Conservation (phyloP, 148 eudicot genomes). For the Vaccinium myrtillus region DNA sequence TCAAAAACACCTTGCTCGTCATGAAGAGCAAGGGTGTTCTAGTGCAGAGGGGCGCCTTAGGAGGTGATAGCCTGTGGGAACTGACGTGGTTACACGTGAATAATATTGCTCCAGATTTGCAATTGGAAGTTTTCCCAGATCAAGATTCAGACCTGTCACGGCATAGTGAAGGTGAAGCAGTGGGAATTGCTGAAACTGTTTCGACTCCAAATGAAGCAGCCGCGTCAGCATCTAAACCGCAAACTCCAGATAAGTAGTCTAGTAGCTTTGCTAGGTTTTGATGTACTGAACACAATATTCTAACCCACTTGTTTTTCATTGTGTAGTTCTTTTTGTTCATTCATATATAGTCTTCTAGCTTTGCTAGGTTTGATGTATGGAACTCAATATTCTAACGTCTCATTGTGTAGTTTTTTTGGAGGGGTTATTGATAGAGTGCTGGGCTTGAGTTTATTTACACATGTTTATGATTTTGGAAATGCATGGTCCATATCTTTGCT, state of each 20-base stretch:
- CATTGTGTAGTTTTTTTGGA: not conserved
- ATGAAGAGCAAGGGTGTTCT: slow-evolving; percentile 42
- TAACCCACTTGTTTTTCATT: not conserved
- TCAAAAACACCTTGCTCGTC: slow-evolving; percentile 44
- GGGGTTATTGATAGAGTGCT: not conserved
- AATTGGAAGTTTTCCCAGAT: slow-evolving; percentile 37
- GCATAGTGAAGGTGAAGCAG: not conserved
- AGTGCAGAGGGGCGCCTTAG: slow-evolving; percentile 22
- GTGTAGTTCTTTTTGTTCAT: not conserved
- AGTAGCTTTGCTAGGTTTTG: not conserved
- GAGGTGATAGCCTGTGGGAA: slow-evolving; percentile 45
- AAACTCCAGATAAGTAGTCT: not conserved
- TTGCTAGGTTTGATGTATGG: not conserved
- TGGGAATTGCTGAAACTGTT: slow-evolving; percentile 1
- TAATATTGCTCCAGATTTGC: slow-evolving; percentile 38
- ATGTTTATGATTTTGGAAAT: no score
- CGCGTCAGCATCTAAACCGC: not conserved
- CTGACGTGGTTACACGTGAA: slow-evolving; percentile 45
- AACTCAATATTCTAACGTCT: not conserved
- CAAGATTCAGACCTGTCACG: slow-evolving; percentile 25
- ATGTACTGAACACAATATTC: not conserved
- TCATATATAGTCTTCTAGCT: not conserved
- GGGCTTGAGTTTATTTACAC: not conserved
- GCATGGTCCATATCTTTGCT: no score
- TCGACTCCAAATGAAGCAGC: slow-evolving; percentile 12